Evolutionary conservation across 1,284 basidiomycete genomes (phyloP), one percentile per base, ranked within the genome.

Genomic region (Hymenochaete sp.): DNA sequence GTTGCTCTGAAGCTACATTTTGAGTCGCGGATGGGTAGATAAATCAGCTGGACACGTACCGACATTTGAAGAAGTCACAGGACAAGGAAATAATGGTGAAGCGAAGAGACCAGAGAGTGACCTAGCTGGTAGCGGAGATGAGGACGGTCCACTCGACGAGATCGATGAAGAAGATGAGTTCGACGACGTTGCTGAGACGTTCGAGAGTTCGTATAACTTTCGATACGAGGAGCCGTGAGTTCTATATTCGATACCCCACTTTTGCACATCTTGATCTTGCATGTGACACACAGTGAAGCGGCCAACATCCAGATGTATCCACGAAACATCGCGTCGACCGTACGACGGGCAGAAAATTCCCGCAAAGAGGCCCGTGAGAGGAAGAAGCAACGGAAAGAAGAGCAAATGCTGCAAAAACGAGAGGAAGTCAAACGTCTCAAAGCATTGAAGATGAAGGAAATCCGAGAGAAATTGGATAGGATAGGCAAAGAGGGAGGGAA

Each of bases 1-100:
- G 6, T 32, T 31, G 3, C 42, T 33, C 27, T 2, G 52, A 35
- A 95, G 92, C 62, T 97, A 95, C 62, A 95, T 97, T 51, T 69
- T 95, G 16, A 92, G 93, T 61, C 86, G 93, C 29, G 93, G 93
- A 1, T 97, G 93, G 93, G 82, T 97, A 47, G 93, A 96, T 63
- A 76, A 75, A 42, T 71, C 79, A 3, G 65, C 71, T 7, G 70
- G 75, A 19, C 80, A 79, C 46, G 67, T 92, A 3, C 91, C 90
- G 4, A 93, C 90, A 0, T 92, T 92, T 62, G 67, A 77, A 37
- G 89, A 93, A 60, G 70, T 93, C 28, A 81, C 82, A 28, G 55
- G 61, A 5, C 62, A 67, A 14, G 63, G 62, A 47, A n/a, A 40
- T 29, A 45, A 53, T 38, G 54, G 52, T 18, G 63, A 65, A 50